Evolutionary conservation across 495 filamentous ascomycete species (phyloP), one percentile per base, ranked within the genome.

Genomic region (Aspergillus homomorphus): DNA sequence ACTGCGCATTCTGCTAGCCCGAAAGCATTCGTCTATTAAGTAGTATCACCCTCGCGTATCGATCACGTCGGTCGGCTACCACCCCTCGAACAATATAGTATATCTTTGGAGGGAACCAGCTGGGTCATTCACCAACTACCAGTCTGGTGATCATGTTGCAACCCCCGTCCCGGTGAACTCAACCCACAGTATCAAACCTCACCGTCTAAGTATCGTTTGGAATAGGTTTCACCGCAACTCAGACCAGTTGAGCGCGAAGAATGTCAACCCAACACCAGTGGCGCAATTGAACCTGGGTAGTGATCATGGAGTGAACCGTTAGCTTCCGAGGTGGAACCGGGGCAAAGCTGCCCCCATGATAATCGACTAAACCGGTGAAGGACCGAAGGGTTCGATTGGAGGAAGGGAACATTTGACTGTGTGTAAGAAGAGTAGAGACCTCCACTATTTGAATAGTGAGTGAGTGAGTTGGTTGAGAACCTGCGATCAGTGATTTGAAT

Each of bases 291-390:
- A 2, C 33, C 33, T 38, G 33, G 33, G 33, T 38, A 38, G 12
- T 38, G 45, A 48, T 45, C 30, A 7, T 42, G 52, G 30, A 44
- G 23, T 15, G 23, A 46, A 30, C 18, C 23, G 16, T 23, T 57
- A 57, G 54, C 45, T 57, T 50, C 54, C 54, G 54, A 57, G 54
- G 54, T 57, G 54, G 54, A 57, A 57, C 54, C 54, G 45, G 42
- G 54, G 48, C 23, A 51, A 45, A 45, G n/a, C 22, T 57, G 41
- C 30, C 18, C 46, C 44, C 54, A 57, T 50, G 45, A 49, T 21
- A 45, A 45, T n/a, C 28, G 52, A 26, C 15, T 3, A 16, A 3
- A 26, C n/a, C 6, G 41, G 16, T 55, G 41, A 26, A 8, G 19
- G 26, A 7, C 22, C 15, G 22, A 15, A 9, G 12, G 21, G 22